Evolutionary conservation across 2,329 filamentous ascomycete genomes (phyloP), one percentile per base, ranked within the genome.

Genomic region (Aspergillus viridinutans): DNA sequence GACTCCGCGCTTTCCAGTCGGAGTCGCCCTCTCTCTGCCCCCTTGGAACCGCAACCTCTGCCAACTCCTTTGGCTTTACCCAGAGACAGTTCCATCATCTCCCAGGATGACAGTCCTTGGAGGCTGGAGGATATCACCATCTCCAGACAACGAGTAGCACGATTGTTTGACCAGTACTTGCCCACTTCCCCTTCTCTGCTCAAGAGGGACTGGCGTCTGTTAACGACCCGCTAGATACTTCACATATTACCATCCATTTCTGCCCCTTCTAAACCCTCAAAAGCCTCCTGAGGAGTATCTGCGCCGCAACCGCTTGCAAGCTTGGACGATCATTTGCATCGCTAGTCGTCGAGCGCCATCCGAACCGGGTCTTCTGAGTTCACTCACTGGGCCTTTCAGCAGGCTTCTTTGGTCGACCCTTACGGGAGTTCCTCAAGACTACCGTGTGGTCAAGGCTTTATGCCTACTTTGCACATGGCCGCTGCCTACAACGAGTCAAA

Each of bases 391-490:
- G 4, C 83, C 83, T 1, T 73, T 85, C 60, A 83, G 79, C 52
- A 75, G 82, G 51, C 70, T 86, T 51, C 74, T 86, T 17, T 86
- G 84, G 83, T 80, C 81, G 20, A 85, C 82, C 0, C 78, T 86
- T 43, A 78, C 79, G 14, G 78, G 80, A 56, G 81, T 84, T 0
- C 83, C 83, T 12, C 83, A 85, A 54, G 82, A 81, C 50, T 85
- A 87, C 64, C 82, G 85, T 55, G 80, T 85, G 43, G 83, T 85
- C 57, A 86, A 87, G 69, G 84, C 83, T 0, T 70, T 87, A 47
- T 85, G 84, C 65, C 68, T 87, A 51, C 72, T 86, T 14, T 87
- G 84, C 67, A 84, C 83, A 14, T 87, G 84, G 84, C 84, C 84
- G 5, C 70, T 86, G 10, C 84, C 84, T 0, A 83, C 81, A 28